These are phyloP conservation scores for Hypoxylon lienhwacheense DNA, from an alignment of 495 filamentous ascomycete genomes.

Conservation along the genomic window DNA sequence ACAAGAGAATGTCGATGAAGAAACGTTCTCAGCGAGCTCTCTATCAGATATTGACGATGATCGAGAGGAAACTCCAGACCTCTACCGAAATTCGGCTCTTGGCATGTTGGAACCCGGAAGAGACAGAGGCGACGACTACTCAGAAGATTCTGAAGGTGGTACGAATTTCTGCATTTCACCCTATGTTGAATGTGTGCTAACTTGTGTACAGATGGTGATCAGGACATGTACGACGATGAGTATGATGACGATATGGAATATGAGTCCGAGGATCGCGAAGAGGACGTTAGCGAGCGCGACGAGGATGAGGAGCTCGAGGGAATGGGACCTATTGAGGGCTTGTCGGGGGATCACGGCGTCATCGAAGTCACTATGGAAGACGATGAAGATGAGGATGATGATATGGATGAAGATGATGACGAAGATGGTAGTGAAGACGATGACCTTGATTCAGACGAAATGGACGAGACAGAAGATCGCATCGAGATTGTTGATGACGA, in stretches of 20 bases:
- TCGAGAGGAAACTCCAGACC: constrained; percentile 94
- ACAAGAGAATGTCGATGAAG: constrained; percentile 77
- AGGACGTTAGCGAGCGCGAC: constrained; percentile 82
- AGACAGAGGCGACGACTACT: constrained; percentile 71
- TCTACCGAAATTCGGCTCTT: constrained; percentile 93
- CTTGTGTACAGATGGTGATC: constrained; percentile 52
- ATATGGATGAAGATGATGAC: constrained; percentile 62
- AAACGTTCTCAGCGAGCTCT: constrained; percentile 86
- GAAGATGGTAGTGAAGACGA: constrained; percentile 57
- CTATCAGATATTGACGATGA: constrained; percentile 84
- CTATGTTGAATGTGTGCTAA: constrained; percentile 33
- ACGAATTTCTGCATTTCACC: constrained; percentile 15
- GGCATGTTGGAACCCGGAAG: constrained; percentile 85
- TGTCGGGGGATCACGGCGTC: constrained; percentile 73
- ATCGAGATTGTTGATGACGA: constrained; percentile 62
- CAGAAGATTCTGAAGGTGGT: constrained; percentile 68
- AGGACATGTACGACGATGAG: constrained; percentile 83
- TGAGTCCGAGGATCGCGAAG: constrained; percentile 77
- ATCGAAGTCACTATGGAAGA: constrained; percentile 86
- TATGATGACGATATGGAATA: constrained; percentile 91
- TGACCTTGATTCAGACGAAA: constrained; percentile 51
- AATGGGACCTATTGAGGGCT: constrained; percentile 83
- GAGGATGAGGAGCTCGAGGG: constrained; percentile 75
- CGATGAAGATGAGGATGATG: constrained; percentile 71
- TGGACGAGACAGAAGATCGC: constrained; percentile 55